Conservation (phyloP, 148 eudicot genomes). For the Suaeda aralocaspica region DNA sequence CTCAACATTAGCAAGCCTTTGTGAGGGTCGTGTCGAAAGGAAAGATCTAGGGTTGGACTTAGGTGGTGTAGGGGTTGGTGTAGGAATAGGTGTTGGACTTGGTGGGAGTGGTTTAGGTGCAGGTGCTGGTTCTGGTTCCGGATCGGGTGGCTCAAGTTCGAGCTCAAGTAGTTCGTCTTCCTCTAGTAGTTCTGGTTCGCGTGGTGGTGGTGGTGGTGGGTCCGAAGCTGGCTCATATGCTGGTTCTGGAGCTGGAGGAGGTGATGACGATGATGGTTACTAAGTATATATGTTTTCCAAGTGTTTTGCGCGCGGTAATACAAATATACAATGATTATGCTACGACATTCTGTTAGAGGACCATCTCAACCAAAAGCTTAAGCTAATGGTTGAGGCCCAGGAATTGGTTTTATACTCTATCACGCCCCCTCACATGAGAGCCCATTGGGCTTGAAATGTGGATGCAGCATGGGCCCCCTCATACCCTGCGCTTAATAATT, state of each 20-base stretch:
- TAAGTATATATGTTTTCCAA: too few relatives aligned
- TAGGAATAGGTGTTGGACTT: conserved; percentile 41
- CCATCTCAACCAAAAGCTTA: neutral
- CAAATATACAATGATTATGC: too few relatives aligned
- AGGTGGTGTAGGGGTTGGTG: conserved; percentile 43
- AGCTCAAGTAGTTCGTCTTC: conserved; percentile 33
- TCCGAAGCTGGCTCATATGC: conserved; percentile 64
- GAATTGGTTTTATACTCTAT: neutral
- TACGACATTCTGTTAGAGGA: too few relatives aligned
- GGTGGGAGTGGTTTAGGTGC: conserved; percentile 32
- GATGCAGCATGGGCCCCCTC: too few relatives aligned
- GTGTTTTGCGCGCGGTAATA: too few relatives aligned
- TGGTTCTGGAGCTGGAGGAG: conserved; percentile 42
- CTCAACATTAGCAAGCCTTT: too few relatives aligned
- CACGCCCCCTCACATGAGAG: neutral
- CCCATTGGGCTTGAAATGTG: neutral
- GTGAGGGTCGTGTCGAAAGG: conserved; percentile 54
- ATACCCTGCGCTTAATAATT: too few relatives aligned
- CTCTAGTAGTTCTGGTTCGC: conserved; percentile 30
- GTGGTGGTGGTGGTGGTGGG: conserved; percentile 51
- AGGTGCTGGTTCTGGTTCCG: conserved; percentile 37
- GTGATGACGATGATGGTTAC: too few relatives aligned
- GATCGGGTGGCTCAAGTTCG: conserved; percentile 27
- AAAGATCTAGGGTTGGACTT: conserved; percentile 63
- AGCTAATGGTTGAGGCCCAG: neutral